These are phyloP conservation scores for Carex cristatella DNA, from an alignment of 176 grass and related monocot genomes.

Conservation along the genomic window DNA sequence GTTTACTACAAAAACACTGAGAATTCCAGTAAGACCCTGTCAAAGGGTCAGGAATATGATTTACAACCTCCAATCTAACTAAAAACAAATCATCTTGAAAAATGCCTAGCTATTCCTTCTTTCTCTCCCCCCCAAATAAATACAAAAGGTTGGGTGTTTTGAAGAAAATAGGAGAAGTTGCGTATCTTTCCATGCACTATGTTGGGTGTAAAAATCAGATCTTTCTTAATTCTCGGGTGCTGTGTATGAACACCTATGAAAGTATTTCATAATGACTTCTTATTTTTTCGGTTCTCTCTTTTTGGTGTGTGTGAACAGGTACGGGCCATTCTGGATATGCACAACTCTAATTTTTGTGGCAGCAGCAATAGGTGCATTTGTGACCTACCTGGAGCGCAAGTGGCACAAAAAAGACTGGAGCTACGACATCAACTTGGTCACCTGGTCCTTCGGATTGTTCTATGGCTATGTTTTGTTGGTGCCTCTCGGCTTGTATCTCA, in stretches of 20 bases:
- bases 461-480: constrained; percentile 95
- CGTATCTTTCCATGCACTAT: neutral
- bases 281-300: neutral
- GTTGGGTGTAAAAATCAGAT: neutral
- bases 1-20: neutral
- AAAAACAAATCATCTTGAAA: neutral
- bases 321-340: constrained; percentile 98
- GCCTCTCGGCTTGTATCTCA: constrained; percentile 73
- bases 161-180: neutral
- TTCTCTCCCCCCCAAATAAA: neutral
- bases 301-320: constrained; percentile 43
- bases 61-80: neutral
- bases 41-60: neutral
- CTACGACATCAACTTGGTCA: constrained; percentile 96
- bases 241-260: neutral
- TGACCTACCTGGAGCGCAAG: constrained; percentile 87
- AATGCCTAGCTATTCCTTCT: neutral
- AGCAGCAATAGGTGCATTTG: constrained; percentile 92
- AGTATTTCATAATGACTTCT: neutral
- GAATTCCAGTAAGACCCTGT: neutral
- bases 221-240: neutral
- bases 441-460: constrained; percentile 96
- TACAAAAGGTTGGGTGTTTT: neutral
- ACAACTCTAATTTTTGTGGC: constrained; percentile 94
- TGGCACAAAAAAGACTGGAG: constrained; percentile 95